phyloP scores from a whole-genome alignment of 2,329 filamentous ascomycete genomes.

The Xylaria multiplex region DNA sequence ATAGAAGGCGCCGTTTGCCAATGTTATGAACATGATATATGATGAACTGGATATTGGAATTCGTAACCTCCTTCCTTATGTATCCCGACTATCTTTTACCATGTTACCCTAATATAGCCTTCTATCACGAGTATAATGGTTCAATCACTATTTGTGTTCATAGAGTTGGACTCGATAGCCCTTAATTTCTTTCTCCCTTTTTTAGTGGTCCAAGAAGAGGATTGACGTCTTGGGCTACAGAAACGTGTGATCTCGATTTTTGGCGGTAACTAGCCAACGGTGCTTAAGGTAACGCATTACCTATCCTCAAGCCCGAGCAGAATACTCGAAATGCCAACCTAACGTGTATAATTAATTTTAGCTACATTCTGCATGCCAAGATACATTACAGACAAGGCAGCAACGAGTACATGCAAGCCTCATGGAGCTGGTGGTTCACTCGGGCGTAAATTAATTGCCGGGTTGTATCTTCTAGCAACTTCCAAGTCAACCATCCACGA shows the following conservation, averaged over 20 bases:
- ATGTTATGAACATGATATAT: background rate
- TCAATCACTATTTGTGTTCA: no score
- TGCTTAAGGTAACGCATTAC: background rate
- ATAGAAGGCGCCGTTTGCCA: background rate
- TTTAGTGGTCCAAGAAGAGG: background rate
- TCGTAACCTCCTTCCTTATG: background rate
- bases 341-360: background rate
- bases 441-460: conserved; percentile 26
- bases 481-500: background rate
- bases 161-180: background rate
- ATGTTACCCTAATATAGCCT: no score
- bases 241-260: background rate
- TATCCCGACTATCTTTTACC: background rate
- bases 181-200: background rate
- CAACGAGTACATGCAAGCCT: background rate
- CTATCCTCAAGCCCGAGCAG: background rate
- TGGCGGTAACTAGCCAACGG: background rate
- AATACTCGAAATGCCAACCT: background rate
- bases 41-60: background rate
- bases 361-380: background rate
- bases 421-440: background rate
- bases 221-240: background rate
- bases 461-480: background rate
- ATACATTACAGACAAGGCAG: background rate
- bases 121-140: no score